A percentile compares a stretch with the other conserved stretches of the same genome.
Evolutionary conservation across 1,139 yeast genomes (phyloP).

Genomic region (Candida tropicalis): DNA sequence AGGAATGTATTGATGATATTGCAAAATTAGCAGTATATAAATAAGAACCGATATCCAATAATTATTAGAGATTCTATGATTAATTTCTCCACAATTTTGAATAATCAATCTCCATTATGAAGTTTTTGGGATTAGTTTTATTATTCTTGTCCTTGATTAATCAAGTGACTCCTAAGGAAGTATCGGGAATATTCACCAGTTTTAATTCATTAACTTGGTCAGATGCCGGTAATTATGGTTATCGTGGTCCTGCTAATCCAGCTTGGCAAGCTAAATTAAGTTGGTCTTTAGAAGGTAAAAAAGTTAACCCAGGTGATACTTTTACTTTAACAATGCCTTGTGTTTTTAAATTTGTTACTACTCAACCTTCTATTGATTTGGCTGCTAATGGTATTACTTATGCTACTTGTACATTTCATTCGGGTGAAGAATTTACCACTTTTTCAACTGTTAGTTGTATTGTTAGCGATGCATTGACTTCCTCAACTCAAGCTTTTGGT

Average conservation of each 20-base stretch:
- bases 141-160: not conserved
- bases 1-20: too few relatives aligned
- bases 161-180: slow-evolving; percentile 7
- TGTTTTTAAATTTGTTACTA: slow-evolving; percentile 26
- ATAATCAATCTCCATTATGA: slow-evolving; percentile 1
- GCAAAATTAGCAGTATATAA: too few relatives aligned
- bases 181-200: slow-evolving; percentile 9
- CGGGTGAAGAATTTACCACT: slow-evolving; percentile 26
- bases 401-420: slow-evolving; percentile 28
- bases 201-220: slow-evolving; percentile 9
- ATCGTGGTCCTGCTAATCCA: slow-evolving; percentile 19
- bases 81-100: too few relatives aligned
- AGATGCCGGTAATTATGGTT: slow-evolving; percentile 8
- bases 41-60: too few relatives aligned
- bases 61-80: too few relatives aligned
- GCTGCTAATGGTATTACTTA: slow-evolving; percentile 26
- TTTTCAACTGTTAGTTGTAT: slow-evolving; percentile 30
- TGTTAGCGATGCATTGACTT: slow-evolving; percentile 16
- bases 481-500: slow-evolving; percentile 19
- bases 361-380: slow-evolving; percentile 16
- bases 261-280: slow-evolving; percentile 26
- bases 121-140: slow-evolving; percentile 5
- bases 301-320: slow-evolving; percentile 26
- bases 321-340: slow-evolving; percentile 27
- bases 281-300: slow-evolving; percentile 26